These are phyloP conservation scores for Colletotrichum liriopes DNA, from an alignment of 2,329 filamentous ascomycete species.

Conservation along the genomic window DNA sequence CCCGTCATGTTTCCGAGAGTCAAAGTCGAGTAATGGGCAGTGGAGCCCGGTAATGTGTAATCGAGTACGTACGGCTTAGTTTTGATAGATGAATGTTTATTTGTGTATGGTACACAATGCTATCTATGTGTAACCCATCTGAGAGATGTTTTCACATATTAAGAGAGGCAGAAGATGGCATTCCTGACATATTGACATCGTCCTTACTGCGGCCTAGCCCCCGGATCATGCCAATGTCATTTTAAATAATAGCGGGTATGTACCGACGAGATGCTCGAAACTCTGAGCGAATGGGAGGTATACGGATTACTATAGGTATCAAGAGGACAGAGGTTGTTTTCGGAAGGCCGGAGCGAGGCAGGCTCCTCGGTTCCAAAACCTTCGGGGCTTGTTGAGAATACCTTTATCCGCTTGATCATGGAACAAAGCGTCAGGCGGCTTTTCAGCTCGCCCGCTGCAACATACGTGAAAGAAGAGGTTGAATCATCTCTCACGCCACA, in stretches of 20 bases:
- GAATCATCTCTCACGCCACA: not conserved
- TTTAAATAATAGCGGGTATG: not conserved
- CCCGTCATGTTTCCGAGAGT: not conserved
- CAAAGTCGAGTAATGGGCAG: not conserved
- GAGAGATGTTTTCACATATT: not conserved
- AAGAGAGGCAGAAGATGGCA: not conserved
- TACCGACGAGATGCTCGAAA: not conserved
- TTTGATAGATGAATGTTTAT: not conserved
- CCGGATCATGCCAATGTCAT: not conserved
- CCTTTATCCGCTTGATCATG: no score
- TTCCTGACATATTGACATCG: not conserved
- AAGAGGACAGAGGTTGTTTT: not conserved
- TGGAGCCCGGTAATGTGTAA: conserved; percentile 7
- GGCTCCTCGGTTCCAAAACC: not conserved
- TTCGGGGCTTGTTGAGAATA: no score
- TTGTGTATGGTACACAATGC: no score
- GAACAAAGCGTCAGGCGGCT: not conserved
- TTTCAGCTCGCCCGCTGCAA: not conserved
- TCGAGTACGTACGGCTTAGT: not conserved
- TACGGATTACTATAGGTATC: not conserved
- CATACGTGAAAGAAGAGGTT: not conserved
- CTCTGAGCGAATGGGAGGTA: not conserved
- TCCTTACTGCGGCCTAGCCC: not conserved
- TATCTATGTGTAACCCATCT: no score
- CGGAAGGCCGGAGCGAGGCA: not conserved